These are phyloP conservation scores for Capillidium heterosporum DNA, from an alignment of 371 early-diverging fungal genomes.

Conservation along the genomic window DNA sequence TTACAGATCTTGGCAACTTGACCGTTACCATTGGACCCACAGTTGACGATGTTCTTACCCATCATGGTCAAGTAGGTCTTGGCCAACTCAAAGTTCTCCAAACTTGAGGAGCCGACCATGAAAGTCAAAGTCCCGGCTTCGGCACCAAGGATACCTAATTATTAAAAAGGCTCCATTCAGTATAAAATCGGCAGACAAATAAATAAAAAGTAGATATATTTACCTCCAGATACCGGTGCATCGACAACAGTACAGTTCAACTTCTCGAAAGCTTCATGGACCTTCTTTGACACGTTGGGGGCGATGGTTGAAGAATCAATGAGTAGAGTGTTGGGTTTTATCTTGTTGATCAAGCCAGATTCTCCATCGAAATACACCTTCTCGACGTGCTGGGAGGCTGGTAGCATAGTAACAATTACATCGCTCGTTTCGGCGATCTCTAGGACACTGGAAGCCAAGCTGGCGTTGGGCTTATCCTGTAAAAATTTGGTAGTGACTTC, in stretches of 20 bases:
- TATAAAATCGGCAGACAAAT: neutral
- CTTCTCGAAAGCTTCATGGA: slow-evolving; percentile 29
- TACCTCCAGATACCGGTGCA: slow-evolving; percentile 92
- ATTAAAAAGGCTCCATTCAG: neutral
- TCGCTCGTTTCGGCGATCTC: slow-evolving; percentile 52
- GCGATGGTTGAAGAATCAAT: slow-evolving; percentile 91
- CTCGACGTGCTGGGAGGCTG: slow-evolving; percentile 60
- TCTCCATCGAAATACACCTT: slow-evolving; percentile 45
- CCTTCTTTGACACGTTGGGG: slow-evolving; percentile 40
- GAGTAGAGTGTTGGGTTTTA: slow-evolving; percentile 29
- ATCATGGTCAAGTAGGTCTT: slow-evolving; percentile 51
- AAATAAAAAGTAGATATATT: neutral
- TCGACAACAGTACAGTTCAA: slow-evolving; percentile 61
- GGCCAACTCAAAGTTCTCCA: slow-evolving; percentile 35
- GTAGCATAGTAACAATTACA: slow-evolving; percentile 86
- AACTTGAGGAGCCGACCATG: slow-evolving; percentile 76
- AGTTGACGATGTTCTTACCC: slow-evolving; percentile 89
- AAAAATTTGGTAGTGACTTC: slow-evolving; percentile 28
- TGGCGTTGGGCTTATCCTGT: slow-evolving; percentile 20
- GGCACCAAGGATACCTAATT: slow-evolving; percentile 66
- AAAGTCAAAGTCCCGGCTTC: slow-evolving; percentile 84
- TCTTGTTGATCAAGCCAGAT: slow-evolving; percentile 31
- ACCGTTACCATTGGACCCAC: slow-evolving; percentile 75
- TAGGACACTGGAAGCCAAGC: slow-evolving; percentile 29
- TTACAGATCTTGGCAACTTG: slow-evolving; percentile 94